Percentiles rank a stretch among this genome's conserved stretches.
Conservation (phyloP, 2,329 filamentous ascomycete genomes). For the Cercospora sp. region DNA sequence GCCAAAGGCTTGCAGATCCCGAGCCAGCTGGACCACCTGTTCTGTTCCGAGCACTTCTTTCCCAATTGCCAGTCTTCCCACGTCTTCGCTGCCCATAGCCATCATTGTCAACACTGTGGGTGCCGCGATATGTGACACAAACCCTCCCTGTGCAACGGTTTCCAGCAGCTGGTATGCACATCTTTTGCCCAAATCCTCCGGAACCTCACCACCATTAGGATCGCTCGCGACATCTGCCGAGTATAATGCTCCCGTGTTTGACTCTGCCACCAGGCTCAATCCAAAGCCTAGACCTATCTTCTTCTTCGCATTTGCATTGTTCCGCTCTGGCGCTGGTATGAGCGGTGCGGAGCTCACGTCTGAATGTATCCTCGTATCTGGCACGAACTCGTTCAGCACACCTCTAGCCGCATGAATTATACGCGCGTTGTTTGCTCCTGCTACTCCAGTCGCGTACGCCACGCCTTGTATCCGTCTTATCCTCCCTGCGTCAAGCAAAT, state of each 20-base stretch:
- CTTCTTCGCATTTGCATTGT: conserved; percentile 52
- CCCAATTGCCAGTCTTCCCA: conserved; percentile 80
- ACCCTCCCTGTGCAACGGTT: conserved; percentile 77
- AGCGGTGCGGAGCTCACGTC: conserved; percentile 63
- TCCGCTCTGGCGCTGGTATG: conserved; percentile 69
- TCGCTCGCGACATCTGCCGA: conserved; percentile 79
- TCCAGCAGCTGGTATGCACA: conserved; percentile 90
- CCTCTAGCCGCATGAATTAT: conserved; percentile 92
- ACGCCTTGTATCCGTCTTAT: conserved; percentile 90
- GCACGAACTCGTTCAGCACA: conserved; percentile 79
- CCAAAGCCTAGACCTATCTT: conserved; percentile 87
- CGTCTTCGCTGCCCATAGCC: conserved; percentile 97
- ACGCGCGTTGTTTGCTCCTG: conserved; percentile 86
- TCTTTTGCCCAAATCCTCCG: conserved; percentile 85
- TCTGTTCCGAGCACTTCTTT: conserved; percentile 79
- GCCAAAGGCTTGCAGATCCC: conserved; percentile 86
- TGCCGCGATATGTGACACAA: conserved; percentile 70
- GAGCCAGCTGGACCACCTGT: conserved; percentile 73
- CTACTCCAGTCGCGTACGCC: conserved; percentile 88
- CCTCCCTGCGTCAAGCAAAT: conserved; percentile 77
- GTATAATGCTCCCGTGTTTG: conserved; percentile 81
- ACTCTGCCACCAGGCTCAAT: conserved; percentile 85
- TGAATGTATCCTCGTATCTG: conserved; percentile 86
- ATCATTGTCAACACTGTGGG: conserved; percentile 81
- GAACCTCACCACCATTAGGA: conserved; percentile 74